Evolutionary conservation across 23 red algal species (phyloP), one percentile per base, ranked within the genome.

Genomic region (Gracilaria vermiculophylla): DNA sequence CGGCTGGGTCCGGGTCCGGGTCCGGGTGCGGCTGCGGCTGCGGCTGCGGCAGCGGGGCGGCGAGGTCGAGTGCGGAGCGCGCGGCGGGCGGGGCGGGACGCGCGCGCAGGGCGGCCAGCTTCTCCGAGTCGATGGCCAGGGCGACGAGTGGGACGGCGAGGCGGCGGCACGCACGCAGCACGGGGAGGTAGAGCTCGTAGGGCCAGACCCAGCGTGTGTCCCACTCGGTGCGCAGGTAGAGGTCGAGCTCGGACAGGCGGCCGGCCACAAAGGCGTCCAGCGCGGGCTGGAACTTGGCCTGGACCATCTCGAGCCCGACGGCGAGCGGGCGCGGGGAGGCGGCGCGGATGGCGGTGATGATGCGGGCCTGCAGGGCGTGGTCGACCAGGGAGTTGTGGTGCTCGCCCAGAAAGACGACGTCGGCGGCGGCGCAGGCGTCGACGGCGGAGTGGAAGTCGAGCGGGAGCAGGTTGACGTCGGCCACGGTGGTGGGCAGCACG

Each of bases 171-270:
- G 78, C 78, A 17, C 92, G 92, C 14, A 95, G 54, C 10, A 95
- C 65, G 62, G 83, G 83, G 9, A 95, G 78, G 52, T 95, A 95
- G 43, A 62, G 37, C 67, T 95, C 92, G 52, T 83, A 95, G 35
- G 92, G 92, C 92, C 92, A 95, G 15, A 88, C 84, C 78, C 92
- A 95, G 35, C 82, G 69, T 5, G 57, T 52, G 1, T 95, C 92
- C 92, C 92, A 95, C 54, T 95, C 69, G 0, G 76, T 89, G 13
- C n/a, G 51, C 51, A 84, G 58, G 69, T 95, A 95, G 16, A 95
- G 75, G 33, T 83, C 92, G 40, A 89, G 76, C 92, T 95, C 92
- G 28, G 55, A 49, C 0, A 95, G 33, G 4, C 71, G 31, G 33
- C 92, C 76, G 13, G 83, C 76, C 6, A 95, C 53, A 56, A 47